A percentile compares a stretch with the other conserved stretches of the same genome.
phyloP scores from a whole-genome alignment of 805 yeast genomes.

The Sporopachydermia lactativora region DNA sequence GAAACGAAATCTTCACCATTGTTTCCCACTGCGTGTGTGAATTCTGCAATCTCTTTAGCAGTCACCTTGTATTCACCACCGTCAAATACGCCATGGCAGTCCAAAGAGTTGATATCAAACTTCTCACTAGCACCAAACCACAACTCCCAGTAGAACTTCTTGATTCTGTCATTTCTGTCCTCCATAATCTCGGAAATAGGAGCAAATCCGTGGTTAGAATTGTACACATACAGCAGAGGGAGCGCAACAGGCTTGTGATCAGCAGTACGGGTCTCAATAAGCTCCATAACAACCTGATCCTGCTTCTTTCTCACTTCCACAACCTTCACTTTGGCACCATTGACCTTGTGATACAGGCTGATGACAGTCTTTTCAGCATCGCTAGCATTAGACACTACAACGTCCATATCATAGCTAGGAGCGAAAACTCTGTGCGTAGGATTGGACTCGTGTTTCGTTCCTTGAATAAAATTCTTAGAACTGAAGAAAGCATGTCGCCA shows the following conservation, averaged over 20 bases:
- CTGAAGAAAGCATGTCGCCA: constrained; percentile 92
- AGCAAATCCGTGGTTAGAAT: constrained; percentile 85
- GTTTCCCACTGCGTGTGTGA: constrained; percentile 95
- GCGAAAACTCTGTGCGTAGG: constrained; percentile 70
- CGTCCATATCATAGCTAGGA: constrained; percentile 52
- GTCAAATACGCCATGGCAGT: constrained; percentile 54
- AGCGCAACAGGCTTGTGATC: constrained; percentile 63
- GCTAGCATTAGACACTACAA: constrained; percentile 41
- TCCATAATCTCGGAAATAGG: constrained; percentile 86
- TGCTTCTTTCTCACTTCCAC: constrained; percentile 44
- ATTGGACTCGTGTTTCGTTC: constrained; percentile 60
- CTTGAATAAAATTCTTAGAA: constrained; percentile 74
- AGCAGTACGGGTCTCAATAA: constrained; percentile 82
- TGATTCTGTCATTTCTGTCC: constrained; percentile 85
- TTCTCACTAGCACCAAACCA: constrained; percentile 63
- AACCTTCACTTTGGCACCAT: constrained; percentile 55
- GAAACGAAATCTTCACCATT: constrained; percentile 91
- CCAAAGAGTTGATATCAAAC: constrained; percentile 36
- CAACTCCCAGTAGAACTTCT: constrained; percentile 91
- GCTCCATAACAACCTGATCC: constrained; percentile 46
- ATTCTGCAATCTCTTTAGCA: constrained; percentile 70
- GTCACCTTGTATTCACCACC: constrained; percentile 60
- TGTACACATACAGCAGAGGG: constrained; percentile 63
- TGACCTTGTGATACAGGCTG: constrained; percentile 53
- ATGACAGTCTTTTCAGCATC: constrained; percentile 43